Evolutionary conservation across 1,284 basidiomycete species (phyloP).

Genomic region (Schizophyllum amplum): DNA sequence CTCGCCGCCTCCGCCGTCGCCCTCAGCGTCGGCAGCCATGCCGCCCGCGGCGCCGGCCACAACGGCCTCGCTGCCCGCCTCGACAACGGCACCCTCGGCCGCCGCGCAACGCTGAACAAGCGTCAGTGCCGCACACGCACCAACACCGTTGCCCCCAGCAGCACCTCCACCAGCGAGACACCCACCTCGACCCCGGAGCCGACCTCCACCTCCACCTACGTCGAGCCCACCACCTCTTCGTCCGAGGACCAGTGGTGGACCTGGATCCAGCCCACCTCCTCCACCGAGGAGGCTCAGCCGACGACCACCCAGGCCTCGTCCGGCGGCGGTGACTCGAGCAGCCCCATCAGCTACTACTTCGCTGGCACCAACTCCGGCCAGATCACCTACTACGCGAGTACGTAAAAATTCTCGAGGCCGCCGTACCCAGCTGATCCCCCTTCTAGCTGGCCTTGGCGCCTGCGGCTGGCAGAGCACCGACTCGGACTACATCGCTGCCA

Average conservation of each 20-base stretch:
- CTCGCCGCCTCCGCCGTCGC: conserved; percentile 36
- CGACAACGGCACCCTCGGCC: conserved; percentile 29
- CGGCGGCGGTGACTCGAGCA: background rate
- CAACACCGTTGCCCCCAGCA: conserved; percentile 10
- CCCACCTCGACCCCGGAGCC: no score
- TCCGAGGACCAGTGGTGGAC: conserved; percentile 16
- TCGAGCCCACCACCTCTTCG: conserved; percentile 16
- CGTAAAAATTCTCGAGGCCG: background rate
- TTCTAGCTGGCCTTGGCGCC: conserved; percentile 50
- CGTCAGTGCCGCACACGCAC: conserved; percentile 4
- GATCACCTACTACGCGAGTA: background rate
- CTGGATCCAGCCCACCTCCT: conserved; percentile 15
- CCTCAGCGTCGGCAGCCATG: conserved; percentile 22
- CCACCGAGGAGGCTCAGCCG: conserved; percentile 11
- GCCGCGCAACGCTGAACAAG: conserved; percentile 27
- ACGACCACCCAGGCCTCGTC: conserved; percentile 15
- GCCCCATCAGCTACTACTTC: background rate
- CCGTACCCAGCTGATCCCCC: no score
- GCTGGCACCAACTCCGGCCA: background rate
- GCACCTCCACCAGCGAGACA: conserved; percentile 14
- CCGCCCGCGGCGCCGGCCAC: conserved; percentile 14
- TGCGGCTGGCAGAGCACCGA: conserved; percentile 57
- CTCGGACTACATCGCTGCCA: conserved; percentile 51
- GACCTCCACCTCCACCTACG: conserved; percentile 20
- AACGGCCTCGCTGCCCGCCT: conserved; percentile 15